A percentile compares a stretch with the other conserved stretches of the same genome.
Evolutionary conservation across 169 alveolate species (phyloP).

Genomic region (Sarcocystis neurona): DNA sequence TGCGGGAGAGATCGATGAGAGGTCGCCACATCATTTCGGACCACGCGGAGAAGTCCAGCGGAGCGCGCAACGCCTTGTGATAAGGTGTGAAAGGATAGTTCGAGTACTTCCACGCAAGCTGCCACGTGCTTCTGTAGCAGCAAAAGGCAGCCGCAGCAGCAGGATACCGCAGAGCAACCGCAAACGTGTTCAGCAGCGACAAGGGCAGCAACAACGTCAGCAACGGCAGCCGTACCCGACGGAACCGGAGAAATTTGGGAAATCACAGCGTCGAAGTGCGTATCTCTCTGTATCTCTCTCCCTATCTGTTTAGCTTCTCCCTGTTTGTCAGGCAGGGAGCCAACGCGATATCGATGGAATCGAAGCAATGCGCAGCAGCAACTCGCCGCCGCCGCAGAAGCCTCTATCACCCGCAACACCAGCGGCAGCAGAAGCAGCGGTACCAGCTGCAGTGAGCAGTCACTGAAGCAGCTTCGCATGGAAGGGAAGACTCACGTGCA

Average conservation of each 20-base stretch:
- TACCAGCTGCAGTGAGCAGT: too few relatives aligned
- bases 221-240: background rate
- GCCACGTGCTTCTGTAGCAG: constrained; percentile 24
- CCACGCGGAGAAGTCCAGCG: constrained; percentile 50
- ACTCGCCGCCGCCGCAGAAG: background rate
- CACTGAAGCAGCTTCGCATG: too few relatives aligned
- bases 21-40: constrained; percentile 51
- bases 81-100: constrained; percentile 31
- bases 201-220: background rate
- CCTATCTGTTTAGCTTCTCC: background rate
- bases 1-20: constrained; percentile 14
- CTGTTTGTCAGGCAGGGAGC: background rate
- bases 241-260: too few relatives aligned
- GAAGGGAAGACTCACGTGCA: too few relatives aligned
- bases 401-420: too few relatives aligned
- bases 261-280: background rate
- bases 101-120: background rate
- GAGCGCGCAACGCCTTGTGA: constrained; percentile 31
- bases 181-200: background rate
- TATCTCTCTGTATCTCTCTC: background rate
- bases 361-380: background rate
- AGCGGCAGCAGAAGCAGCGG: too few relatives aligned
- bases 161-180: constrained; percentile 16
- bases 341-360: background rate
- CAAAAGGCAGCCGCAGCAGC: constrained; percentile 22